Evolutionary conservation across 148 eudicot species (phyloP), one percentile per base, ranked within the genome.

Genomic region (Rhododendron simsii): DNA sequence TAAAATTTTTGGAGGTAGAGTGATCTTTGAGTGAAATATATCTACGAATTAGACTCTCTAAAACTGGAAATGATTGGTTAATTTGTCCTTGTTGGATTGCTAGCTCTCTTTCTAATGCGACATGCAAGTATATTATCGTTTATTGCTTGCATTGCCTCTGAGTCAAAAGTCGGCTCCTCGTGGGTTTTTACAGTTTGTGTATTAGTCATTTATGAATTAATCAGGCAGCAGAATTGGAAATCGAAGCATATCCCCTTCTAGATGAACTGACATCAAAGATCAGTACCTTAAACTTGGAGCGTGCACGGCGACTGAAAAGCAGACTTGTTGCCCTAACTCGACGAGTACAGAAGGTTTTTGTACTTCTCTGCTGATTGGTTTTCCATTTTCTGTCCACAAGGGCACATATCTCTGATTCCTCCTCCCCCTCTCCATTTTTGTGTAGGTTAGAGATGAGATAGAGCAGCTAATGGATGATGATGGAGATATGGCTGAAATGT

Each of bases 401-500:
- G 53, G 50, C 15, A 44, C 50, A 35, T 9, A 75, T 30, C 12
- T 85, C 78, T 30, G 14, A 51, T 53, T 21, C 30, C 45, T 67
- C 44, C 26, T 39, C 15, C 28, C 45, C 33, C 78, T 23, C 55
- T 81, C 30, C 48, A 67, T 85, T 33, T 71, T 71, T 0, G 41
- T 15, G 78, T 90, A 98, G 99, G 98, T 95, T 51, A 94, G 98
- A 82, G 99, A 98, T 91, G 99, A 95, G 92, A 94, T 98, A 91
- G 99, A 98, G 90, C 99, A 98, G 87, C 92, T 98, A 41, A 98
- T 30, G 99, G 99, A 95, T 87, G 99, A 98, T 91, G 99, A 98
- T 92, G 99, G 98, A 65, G 98, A 98, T 89, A 95, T 98, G 99
- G 99, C 99, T 79, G 99, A 98, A 86, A 95, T 96, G 99, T 96